Conservation (phyloP, 2,329 filamentous ascomycete species). For the Sclerotinia minor region DNA sequence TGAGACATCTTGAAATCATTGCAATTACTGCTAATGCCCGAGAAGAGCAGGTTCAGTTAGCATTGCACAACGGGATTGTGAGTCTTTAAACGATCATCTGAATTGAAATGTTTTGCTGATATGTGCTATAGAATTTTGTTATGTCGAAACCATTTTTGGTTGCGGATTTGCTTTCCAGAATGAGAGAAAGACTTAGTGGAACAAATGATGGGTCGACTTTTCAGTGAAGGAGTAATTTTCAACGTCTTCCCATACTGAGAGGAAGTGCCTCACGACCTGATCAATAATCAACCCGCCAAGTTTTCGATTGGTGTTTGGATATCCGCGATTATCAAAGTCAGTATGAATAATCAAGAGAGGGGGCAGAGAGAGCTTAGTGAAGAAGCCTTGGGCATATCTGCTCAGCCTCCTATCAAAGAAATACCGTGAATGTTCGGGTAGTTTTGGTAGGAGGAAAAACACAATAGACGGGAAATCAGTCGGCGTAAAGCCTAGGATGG, state of each 20-base stretch:
- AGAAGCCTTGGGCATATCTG: not conserved
- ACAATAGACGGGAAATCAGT: not conserved
- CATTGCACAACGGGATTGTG: conserved; percentile 25
- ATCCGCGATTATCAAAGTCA: not conserved
- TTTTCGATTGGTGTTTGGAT: not conserved
- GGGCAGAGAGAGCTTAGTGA: not conserved
- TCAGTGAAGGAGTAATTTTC: not conserved
- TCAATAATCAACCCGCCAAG: not conserved
- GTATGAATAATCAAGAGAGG: no score
- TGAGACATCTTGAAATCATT: conserved; percentile 45
- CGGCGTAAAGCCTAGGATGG: not conserved
- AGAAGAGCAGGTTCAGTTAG: conserved; percentile 34
- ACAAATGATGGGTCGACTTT: conserved; percentile 1
- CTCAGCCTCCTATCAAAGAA: not conserved
- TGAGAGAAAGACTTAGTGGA: conserved; percentile 31
- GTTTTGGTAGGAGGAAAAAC: not conserved
- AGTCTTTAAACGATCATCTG: not conserved
- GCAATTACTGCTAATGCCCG: conserved; percentile 42
- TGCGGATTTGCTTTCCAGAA: conserved; percentile 30
- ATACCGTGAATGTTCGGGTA: not conserved
- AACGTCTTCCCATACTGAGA: not conserved
- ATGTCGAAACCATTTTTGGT: conserved; percentile 37
- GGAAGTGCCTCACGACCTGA: not conserved
- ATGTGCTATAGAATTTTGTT: conserved; percentile 30
- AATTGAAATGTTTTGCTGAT: not conserved